These are phyloP conservation scores for Phycomyces blakesleeanus DNA, from an alignment of 192 early-diverging fungal genomes.

Conservation along the genomic window DNA sequence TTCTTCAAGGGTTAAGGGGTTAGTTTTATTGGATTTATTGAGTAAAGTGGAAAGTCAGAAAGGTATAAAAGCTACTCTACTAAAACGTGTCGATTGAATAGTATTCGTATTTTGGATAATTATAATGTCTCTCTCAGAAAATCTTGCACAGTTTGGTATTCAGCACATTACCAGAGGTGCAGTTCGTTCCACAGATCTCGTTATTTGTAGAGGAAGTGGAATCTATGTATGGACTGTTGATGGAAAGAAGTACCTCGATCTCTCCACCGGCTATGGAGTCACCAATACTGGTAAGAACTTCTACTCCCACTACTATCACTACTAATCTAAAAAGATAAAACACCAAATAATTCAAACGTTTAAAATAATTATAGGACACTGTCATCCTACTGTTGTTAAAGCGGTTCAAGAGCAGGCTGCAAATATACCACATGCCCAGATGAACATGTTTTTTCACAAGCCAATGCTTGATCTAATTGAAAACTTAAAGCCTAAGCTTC, in stretches of 20 bases:
- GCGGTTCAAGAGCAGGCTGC: conserved; percentile 38
- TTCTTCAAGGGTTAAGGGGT: no score
- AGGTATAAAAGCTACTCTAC: no score
- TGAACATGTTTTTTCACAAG: conserved; percentile 36
- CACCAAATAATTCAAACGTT: no score
- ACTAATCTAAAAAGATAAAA: no score
- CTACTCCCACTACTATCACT: no score
- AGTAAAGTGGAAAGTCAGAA: no score
- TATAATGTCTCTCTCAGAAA: conserved; percentile 7
- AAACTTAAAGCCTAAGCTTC: conserved; percentile 18
- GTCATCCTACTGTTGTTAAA: conserved; percentile 41
- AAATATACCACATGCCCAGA: conserved; percentile 32
- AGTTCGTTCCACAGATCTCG: conserved; percentile 18
- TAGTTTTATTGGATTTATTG: no score
- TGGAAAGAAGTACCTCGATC: conserved; percentile 35
- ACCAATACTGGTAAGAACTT: conserved; percentile 35
- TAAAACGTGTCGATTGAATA: no score
- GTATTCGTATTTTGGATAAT: background rate
- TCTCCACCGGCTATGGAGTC: conserved; percentile 37
- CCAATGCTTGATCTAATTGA: conserved; percentile 35
- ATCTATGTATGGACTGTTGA: conserved; percentile 24
- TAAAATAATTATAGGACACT: conserved; percentile 32
- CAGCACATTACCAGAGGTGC: conserved; percentile 26
- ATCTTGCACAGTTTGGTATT: conserved; percentile 27
- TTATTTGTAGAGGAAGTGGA: conserved; percentile 30